Base-by-base conservation (phyloP, 1,139 yeast genomes). In the Candida pseudocylindracea region DNA sequence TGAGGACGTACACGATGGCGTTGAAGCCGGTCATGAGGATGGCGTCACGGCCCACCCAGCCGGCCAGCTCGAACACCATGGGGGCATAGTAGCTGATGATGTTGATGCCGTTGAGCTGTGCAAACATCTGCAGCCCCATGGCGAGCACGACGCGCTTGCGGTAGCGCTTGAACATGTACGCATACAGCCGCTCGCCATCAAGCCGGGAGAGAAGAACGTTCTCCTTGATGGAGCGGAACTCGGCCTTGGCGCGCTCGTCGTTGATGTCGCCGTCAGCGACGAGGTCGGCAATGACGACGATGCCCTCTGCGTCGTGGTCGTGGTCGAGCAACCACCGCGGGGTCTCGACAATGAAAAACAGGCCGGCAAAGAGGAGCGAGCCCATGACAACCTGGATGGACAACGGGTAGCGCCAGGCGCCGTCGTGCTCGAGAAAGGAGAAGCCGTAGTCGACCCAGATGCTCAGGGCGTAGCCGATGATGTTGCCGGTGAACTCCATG, bases 71-170 rank as follows among this genome's bases (percentile, higher is more conserved):
- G 51, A 83, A 85, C 32, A 83, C 91, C 54, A 83, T 60, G 1
- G 95, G 94, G 1, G 94, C 94, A 53, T 83, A 83, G 54, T 83
- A 85, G 1, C 92, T 73, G 35, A 85, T 80, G 37, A 85, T 85
- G 46, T 83, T 83, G 50, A 83, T 85, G 44, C 96, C 96, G 46
- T 81, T 79, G 48, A 83, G 58, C 51, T 83, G 96, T 3, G 94
- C 94, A 60, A 83, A 80, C 57, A 81, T 70, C 46, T 78, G 91
- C 1, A 93, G 74, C 28, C 83, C 72, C 69, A 91, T 80, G 7
- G 93, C 95, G 39, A 83, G 78, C 26, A 81, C 61, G n/a, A 83
- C 70, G 33, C 95, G 59, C 47, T 71, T 70, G 40, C 72, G 69
- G 53, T 83, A 83, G 34, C 57, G 46, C 11, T 51, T 49, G 38